These are phyloP conservation scores for Cordyceps cicadae DNA, from an alignment of 2,329 filamentous ascomycete genomes.

Conservation along the genomic window DNA sequence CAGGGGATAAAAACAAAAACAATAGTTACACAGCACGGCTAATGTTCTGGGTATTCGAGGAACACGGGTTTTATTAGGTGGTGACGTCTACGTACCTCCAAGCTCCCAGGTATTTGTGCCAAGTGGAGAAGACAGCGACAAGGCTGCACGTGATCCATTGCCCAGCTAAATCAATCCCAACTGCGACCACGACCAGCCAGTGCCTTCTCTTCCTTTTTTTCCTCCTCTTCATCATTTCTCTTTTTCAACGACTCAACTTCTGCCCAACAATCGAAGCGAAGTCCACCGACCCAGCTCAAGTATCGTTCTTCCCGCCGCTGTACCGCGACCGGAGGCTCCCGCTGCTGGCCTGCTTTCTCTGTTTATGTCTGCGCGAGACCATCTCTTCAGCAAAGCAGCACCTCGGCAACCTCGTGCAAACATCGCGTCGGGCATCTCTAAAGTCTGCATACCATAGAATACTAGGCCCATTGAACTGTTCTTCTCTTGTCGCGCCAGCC, in stretches of 20 bases:
- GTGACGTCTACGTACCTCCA: too few species aligned
- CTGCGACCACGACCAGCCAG: neutral
- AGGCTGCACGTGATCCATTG: slow-evolving; percentile 2
- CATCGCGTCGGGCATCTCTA: neutral
- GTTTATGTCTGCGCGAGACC: neutral
- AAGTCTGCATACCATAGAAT: slow-evolving; percentile 9
- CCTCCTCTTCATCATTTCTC: neutral
- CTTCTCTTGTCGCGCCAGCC: slow-evolving; percentile 2
- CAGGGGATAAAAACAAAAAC: too few species aligned
- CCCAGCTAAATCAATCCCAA: neutral
- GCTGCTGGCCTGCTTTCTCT: neutral
- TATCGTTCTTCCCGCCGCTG: neutral
- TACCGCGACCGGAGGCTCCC: neutral
- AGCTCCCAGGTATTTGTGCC: neutral
- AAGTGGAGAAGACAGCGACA: neutral
- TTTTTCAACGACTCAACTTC: neutral
- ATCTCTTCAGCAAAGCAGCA: neutral
- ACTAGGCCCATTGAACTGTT: slow-evolving; percentile 8
- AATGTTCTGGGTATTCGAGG: too few species aligned
- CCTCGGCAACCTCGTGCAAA: neutral
- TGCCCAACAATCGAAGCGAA: slow-evolving; percentile 2
- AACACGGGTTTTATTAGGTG: too few species aligned
- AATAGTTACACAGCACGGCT: too few species aligned
- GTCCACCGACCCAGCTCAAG: neutral
- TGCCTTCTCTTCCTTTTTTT: neutral